Percentiles rank a stretch among this genome's conserved stretches.
These are phyloP conservation scores for Leptographium wingfieldii DNA, from an alignment of 2,329 filamentous ascomycete genomes.

Conservation along the genomic window DNA sequence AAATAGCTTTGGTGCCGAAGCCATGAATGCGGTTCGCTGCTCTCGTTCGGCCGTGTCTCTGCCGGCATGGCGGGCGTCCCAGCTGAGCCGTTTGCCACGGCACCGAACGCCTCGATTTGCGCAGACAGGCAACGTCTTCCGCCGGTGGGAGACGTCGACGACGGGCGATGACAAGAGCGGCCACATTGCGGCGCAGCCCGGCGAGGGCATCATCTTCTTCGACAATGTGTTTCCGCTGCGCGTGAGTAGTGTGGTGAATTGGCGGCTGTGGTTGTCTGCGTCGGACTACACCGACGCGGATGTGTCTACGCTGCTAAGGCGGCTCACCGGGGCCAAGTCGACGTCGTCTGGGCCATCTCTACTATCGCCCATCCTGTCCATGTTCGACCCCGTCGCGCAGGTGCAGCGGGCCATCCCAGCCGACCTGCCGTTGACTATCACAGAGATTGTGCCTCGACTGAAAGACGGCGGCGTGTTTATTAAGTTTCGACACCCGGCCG, in stretches of 20 bases:
- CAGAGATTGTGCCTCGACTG: constrained; percentile 68
- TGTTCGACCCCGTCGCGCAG: constrained; percentile 36
- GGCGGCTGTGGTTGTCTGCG: constrained; percentile 30
- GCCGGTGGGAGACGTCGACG: constrained; percentile 30
- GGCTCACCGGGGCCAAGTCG: constrained; percentile 31
- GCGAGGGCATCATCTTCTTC: constrained; percentile 80
- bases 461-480: constrained; percentile 92
- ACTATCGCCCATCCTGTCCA: background rate
- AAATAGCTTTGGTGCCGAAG: background rate
- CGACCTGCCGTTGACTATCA: constrained; percentile 53
- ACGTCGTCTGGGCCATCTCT: background rate
- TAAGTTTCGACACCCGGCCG: constrained; percentile 53
- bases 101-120: background rate
- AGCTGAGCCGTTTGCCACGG: background rate
- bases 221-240: constrained; percentile 83
- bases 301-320: constrained; percentile 35
- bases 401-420: constrained; percentile 51
- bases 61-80: background rate
- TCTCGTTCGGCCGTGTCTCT: constrained; percentile 4
- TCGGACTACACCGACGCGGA: constrained; percentile 25
- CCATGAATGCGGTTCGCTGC: constrained; percentile 8
- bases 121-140: background rate
- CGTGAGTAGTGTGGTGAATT: constrained; percentile 36
- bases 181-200: constrained; percentile 62
- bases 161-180: constrained; percentile 57